Percentiles rank a stretch among this genome's conserved stretches.
Evolutionary conservation across 768 basidiomycete genomes (phyloP).

Genomic region (Xerocomus potaroensis): DNA sequence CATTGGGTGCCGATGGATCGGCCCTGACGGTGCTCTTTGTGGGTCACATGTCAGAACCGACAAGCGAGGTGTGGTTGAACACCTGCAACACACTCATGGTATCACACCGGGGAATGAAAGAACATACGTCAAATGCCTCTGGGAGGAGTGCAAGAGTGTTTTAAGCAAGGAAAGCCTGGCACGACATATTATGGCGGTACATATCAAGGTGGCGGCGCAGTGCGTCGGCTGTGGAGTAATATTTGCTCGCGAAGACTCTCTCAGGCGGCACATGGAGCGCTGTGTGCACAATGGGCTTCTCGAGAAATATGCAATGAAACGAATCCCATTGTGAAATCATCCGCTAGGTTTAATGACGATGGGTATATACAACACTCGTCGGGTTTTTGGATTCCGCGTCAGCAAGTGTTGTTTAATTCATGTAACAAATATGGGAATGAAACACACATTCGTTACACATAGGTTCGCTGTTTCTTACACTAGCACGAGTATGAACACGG

Average conservation of each 20-base stretch:
- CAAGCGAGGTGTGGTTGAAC: conserved; percentile 16
- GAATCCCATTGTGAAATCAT: neutral
- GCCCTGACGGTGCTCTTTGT: conserved; percentile 8
- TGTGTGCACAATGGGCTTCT: conserved; percentile 4
- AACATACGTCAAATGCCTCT: conserved; percentile 10
- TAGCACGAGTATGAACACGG: conserved; percentile 65
- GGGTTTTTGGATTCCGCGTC: no score
- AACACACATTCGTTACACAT: neutral
- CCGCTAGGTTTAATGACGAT: no score
- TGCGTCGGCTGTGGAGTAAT: conserved; percentile 14
- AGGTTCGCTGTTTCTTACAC: conserved; percentile 63
- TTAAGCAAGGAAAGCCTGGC: conserved; percentile 29
- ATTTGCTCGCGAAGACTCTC: conserved; percentile 30
- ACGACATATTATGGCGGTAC: conserved; percentile 27
- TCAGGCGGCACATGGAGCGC: conserved; percentile 24
- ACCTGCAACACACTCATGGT: conserved; percentile 12
- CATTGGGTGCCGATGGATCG: conserved; percentile 14
- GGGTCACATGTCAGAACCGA: neutral
- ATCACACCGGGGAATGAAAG: conserved; percentile 19
- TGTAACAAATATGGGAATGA: no score
- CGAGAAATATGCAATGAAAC: neutral
- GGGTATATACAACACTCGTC: no score
- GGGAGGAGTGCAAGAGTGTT: conserved; percentile 12
- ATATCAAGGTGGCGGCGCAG: conserved; percentile 12
- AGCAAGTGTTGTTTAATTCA: no score